These are phyloP conservation scores for Postia placenta DNA, from an alignment of 768 basidiomycete species.

Conservation along the genomic window DNA sequence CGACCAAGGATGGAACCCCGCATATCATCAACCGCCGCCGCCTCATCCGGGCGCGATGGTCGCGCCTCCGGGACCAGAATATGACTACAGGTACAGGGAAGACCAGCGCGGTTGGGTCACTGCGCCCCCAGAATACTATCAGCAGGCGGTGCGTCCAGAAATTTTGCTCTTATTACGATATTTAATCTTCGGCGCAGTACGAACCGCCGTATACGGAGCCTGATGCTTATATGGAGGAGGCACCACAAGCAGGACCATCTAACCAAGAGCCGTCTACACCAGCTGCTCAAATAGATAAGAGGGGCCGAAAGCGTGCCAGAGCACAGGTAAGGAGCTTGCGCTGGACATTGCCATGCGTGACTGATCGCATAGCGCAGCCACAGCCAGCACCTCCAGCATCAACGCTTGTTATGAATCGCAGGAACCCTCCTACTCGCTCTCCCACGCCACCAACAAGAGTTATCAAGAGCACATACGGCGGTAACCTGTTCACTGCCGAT, in stretches of 20 bases:
- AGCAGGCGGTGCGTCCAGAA: slow-evolving; percentile 10
- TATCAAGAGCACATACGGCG: slow-evolving; percentile 86
- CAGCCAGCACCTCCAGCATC: slow-evolving; percentile 63
- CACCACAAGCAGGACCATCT: slow-evolving; percentile 38
- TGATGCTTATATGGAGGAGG: slow-evolving; percentile 51
- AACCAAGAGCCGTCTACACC: slow-evolving; percentile 16
- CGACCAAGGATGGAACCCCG: slow-evolving; percentile 45
- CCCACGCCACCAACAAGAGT: slow-evolving; percentile 80
- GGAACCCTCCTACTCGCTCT: slow-evolving; percentile 64
- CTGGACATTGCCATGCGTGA: background rate
- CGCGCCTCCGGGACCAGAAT: slow-evolving; percentile 37
- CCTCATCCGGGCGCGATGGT: slow-evolving; percentile 43
- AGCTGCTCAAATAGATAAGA: slow-evolving; percentile 39
- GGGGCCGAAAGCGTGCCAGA: slow-evolving; percentile 68
- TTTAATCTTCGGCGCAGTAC: slow-evolving; percentile 33
- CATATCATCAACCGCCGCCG: slow-evolving; percentile 36
- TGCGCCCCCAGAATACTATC: slow-evolving; percentile 11
- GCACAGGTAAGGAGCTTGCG: slow-evolving; percentile 37
- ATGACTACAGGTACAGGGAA: slow-evolving; percentile 59
- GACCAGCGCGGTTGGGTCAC: slow-evolving; percentile 45
- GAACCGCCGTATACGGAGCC: slow-evolving; percentile 51
- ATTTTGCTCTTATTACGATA: background rate
- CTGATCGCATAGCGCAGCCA: slow-evolving; percentile 32
- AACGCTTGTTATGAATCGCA: slow-evolving; percentile 59
- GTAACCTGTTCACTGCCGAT: slow-evolving; percentile 81